Percentiles rank a stretch among this genome's conserved stretches.
Evolutionary conservation across 176 grass and related monocot genomes (phyloP).

Genomic region (Dendrocalamus sinicus): DNA sequence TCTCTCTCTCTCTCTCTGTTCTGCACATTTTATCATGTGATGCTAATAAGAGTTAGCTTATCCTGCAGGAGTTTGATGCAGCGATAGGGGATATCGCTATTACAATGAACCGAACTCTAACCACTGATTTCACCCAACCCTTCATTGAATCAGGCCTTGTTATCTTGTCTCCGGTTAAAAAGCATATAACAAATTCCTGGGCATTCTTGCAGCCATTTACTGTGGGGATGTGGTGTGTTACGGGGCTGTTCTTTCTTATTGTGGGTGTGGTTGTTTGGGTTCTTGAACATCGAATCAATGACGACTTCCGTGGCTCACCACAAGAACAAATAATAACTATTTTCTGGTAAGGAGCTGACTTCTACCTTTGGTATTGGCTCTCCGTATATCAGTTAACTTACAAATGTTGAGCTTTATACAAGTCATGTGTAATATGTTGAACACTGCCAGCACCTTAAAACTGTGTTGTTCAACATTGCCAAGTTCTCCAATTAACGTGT

Average conservation of each 20-base stretch:
- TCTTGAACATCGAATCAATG: slow-evolving; percentile 93
- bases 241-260: slow-evolving; percentile 70
- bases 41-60: slow-evolving; percentile 31
- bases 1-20: too few species aligned
- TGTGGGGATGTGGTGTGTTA: slow-evolving; percentile 86
- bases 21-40: slow-evolving; percentile 32
- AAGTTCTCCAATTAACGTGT: not conserved
- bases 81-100: slow-evolving; percentile 85
- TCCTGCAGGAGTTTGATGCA: slow-evolving; percentile 75
- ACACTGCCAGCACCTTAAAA: slow-evolving; percentile 1
- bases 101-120: slow-evolving; percentile 68
- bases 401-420: slow-evolving; percentile 13
- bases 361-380: not conserved
- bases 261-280: slow-evolving; percentile 89
- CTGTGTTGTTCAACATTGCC: not conserved
- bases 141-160: slow-evolving; percentile 90
- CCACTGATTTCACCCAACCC: slow-evolving; percentile 85
- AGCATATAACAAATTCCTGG: slow-evolving; percentile 71
- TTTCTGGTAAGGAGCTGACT: slow-evolving; percentile 65
- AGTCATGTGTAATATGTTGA: not conserved
- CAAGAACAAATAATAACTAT: slow-evolving; percentile 77
- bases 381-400: not conserved
- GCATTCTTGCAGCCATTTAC: slow-evolving; percentile 92
- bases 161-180: slow-evolving; percentile 78
- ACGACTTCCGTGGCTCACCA: slow-evolving; percentile 87